These are phyloP conservation scores for Haematococcus lacustris DNA, from an alignment of 139 green algal genomes.

Conservation along the genomic window DNA sequence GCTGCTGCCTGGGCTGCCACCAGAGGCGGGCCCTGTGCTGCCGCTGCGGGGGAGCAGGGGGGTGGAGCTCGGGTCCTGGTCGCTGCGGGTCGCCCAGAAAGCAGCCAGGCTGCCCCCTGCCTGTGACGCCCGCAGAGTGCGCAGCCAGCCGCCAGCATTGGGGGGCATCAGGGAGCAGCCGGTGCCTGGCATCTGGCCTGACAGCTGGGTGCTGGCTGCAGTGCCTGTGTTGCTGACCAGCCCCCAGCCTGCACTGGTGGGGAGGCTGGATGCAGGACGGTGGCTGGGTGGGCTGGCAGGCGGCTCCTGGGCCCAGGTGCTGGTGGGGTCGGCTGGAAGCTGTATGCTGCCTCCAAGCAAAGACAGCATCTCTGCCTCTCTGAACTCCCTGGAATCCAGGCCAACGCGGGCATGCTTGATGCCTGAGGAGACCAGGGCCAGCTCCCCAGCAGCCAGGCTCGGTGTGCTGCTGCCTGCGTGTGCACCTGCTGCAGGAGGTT, in stretches of 20 bases:
- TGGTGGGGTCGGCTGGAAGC: too few relatives aligned
- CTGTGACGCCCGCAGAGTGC: constrained; percentile 21
- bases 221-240: too few relatives aligned
- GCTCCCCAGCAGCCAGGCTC: constrained; percentile 11
- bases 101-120: too few relatives aligned
- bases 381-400: constrained; percentile 35
- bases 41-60: not conserved
- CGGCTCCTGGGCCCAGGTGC: too few relatives aligned
- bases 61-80: too few relatives aligned
- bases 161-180: constrained; percentile 10
- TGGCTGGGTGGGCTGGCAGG: too few relatives aligned
- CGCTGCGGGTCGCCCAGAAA: too few relatives aligned
- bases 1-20: constrained; percentile 4
- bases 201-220: too few relatives aligned
- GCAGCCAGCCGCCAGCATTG: constrained; percentile 17
- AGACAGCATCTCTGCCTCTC: constrained; percentile 31
- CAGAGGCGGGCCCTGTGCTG: not conserved
- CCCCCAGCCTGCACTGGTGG: too few relatives aligned
- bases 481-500: not conserved
- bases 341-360: constrained; percentile 16
- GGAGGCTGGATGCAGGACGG: too few relatives aligned
- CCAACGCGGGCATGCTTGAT: constrained; percentile 42
- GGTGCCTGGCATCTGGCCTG: too few relatives aligned
- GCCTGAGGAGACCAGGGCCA: constrained; percentile 18
- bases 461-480: not conserved